Evolutionary conservation across 2,329 filamentous ascomycete genomes (phyloP), one percentile per base, ranked within the genome.

Genomic region (Colletotrichum sp.): DNA sequence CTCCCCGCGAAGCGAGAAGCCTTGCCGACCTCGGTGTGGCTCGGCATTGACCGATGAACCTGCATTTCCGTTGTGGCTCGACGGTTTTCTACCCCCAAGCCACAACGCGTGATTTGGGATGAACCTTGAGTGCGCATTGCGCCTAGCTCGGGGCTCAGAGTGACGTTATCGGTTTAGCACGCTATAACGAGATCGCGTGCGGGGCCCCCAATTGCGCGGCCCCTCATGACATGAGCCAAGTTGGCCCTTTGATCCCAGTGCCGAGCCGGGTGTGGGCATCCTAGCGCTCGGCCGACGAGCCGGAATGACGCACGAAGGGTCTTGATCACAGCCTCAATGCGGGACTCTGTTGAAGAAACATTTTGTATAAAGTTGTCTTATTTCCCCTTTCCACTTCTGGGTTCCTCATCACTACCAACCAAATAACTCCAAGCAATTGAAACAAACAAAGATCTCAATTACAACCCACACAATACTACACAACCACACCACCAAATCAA

Each of bases 151-250:
- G 67, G 16, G 48, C 30, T 38, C 48, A 61, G 26, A 52, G 55
- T 75, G 73, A 75, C 73, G 73, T 73, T 66, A 62, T 52, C 43
- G 43, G 43, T 52, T 52, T 52, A 52, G n/a, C 1, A 52, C 43
- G 43, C 43, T 13, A n/a, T 13, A 52, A 69, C 62, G n/a, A 68
- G 69, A 34, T 38, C 10, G 24, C 43, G 24, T 55, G 73, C 58
- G 73, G 73, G 55, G 73, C 13, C 61, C 43, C 43, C 30, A 52
- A 63, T 73, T 75, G 73, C 69, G 73, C 56, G 69, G 69, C 73
- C 69, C 72, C 61, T 66, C 62, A 62, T 72, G 68, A 72, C 72
- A 74, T 66, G 56, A 71, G 63, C 73, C 73, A 73, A 73, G 69
- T 43, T 63, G 34, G 18, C 10, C 28, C 36, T 55, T 58, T 59